phyloP scores from a whole-genome alignment of 495 filamentous ascomycete species.

The Sabuloglossum arenarium region DNA sequence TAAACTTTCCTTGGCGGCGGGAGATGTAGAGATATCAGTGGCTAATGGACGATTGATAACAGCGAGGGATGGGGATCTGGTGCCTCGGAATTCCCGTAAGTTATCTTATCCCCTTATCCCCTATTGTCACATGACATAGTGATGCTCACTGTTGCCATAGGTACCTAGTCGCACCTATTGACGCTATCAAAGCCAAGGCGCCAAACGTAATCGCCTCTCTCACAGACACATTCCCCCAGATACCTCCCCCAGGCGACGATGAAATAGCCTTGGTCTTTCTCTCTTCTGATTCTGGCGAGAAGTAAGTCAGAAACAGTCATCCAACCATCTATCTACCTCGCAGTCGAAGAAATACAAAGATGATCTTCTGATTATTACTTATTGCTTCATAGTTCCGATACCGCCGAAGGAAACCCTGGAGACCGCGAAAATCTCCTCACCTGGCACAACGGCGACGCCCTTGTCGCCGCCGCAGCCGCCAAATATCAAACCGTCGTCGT shows the following conservation, averaged over 20 bases:
- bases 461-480: conserved; percentile 57
- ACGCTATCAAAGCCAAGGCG: conserved; percentile 36
- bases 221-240: conserved; percentile 43
- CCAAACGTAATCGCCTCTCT: conserved; percentile 50
- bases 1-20: too few species aligned
- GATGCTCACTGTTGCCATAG: conserved; percentile 18
- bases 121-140: not conserved
- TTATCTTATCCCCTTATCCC: conserved; percentile 39
- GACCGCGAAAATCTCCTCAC: conserved; percentile 79
- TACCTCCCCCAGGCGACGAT: conserved; percentile 39
- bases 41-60: conserved; percentile 12
- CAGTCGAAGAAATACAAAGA: not conserved
- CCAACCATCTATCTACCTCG: not conserved
- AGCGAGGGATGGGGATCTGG: conserved; percentile 82
- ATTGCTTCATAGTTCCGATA: conserved; percentile 6
- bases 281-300: conserved; percentile 74
- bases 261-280: conserved; percentile 69
- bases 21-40: not conserved
- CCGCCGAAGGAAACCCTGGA: conserved; percentile 67
- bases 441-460: conserved; percentile 59
- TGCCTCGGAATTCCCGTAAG: conserved; percentile 74
- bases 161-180: conserved; percentile 67
- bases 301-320: conserved; percentile 56
- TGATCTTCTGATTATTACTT: not conserved
- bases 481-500: conserved; percentile 81